Conservation (phyloP, 1,284 basidiomycete genomes). For the Puccinia hordei region DNA sequence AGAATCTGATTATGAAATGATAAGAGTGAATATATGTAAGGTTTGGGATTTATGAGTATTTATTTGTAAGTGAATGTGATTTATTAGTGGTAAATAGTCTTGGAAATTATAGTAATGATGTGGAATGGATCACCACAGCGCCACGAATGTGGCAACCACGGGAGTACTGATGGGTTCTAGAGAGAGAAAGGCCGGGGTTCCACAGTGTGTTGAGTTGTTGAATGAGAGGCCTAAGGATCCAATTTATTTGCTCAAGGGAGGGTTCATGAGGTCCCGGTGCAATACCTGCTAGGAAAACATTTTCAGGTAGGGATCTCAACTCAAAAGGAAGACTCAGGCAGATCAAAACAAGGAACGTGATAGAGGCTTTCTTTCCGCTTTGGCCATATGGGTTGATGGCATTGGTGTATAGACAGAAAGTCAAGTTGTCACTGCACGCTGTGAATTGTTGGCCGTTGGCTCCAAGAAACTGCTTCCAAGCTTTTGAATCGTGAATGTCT, state of each 20-base stretch:
- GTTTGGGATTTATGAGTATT: too few relatives aligned
- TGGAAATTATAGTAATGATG: too few relatives aligned
- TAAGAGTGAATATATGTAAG: too few relatives aligned
- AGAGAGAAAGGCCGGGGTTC: conserved; percentile 55
- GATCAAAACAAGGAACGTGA: conserved; percentile 29
- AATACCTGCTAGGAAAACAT: conserved; percentile 60
- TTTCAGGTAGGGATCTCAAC: conserved; percentile 59
- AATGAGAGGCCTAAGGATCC: conserved; percentile 57
- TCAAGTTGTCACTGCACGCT: conserved; percentile 7
- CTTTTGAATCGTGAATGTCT: conserved; percentile 24
- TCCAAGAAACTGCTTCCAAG: conserved; percentile 30
- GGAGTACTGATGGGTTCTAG: background rate
- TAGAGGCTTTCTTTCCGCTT: conserved; percentile 1
- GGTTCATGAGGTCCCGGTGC: conserved; percentile 57
- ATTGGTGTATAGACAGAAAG: conserved; percentile 20
- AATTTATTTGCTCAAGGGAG: conserved; percentile 55
- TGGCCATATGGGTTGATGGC: conserved; percentile 32
- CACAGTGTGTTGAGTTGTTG: conserved; percentile 58
- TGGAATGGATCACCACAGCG: too few relatives aligned
- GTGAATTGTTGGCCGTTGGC: conserved; percentile 25
- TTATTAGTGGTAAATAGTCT: too few relatives aligned
- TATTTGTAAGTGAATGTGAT: too few relatives aligned
- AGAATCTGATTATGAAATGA: too few relatives aligned
- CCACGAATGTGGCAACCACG: conserved; percentile 1
- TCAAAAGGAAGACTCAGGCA: conserved; percentile 54